A percentile compares a stretch with the other conserved stretches of the same genome.
Conservation (phyloP, 805 yeast genomes). For the Schwanniomyces vanrijiae region DNA sequence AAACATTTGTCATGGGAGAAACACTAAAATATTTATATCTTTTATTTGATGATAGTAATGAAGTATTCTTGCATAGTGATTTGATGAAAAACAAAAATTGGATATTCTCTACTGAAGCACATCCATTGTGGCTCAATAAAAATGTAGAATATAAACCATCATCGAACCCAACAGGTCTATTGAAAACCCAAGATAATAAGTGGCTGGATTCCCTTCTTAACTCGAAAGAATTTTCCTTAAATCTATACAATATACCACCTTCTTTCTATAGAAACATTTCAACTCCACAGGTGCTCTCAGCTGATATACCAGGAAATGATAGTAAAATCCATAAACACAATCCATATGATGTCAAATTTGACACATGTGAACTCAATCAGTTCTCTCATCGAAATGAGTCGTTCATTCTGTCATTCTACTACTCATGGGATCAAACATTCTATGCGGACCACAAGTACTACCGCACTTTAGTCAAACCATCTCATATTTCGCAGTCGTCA, state of each 20-base stretch:
- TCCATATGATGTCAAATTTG: slow-evolving; percentile 18
- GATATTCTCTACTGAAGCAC: slow-evolving; percentile 85
- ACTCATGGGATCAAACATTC: slow-evolving; percentile 43
- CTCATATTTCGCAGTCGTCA: slow-evolving; percentile 20
- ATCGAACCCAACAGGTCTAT: background rate
- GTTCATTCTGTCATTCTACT: slow-evolving; percentile 36
- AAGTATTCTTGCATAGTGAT: slow-evolving; percentile 30
- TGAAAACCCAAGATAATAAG: background rate
- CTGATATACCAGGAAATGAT: slow-evolving; percentile 11
- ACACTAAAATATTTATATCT: slow-evolving; percentile 81
- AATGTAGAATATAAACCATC: slow-evolving; percentile 4
- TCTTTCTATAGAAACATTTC: slow-evolving; percentile 16
- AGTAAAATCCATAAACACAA: slow-evolving; percentile 8
- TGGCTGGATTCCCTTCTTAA: background rate
- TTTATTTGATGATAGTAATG: slow-evolving; percentile 69
- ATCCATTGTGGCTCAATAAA: slow-evolving; percentile 73
- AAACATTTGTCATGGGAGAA: slow-evolving; percentile 85
- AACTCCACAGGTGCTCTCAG: slow-evolving; percentile 7
- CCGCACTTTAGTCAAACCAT: slow-evolving; percentile 44
- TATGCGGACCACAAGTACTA: slow-evolving; percentile 41
- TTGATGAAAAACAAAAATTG: slow-evolving; percentile 45
- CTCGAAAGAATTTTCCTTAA: background rate
- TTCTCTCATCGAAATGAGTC: slow-evolving; percentile 5
- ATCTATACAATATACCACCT: background rate
- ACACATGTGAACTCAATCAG: slow-evolving; percentile 33